Conservation (phyloP, 2,329 filamentous ascomycete genomes). For the Pseudogymnoascus verrucosus region DNA sequence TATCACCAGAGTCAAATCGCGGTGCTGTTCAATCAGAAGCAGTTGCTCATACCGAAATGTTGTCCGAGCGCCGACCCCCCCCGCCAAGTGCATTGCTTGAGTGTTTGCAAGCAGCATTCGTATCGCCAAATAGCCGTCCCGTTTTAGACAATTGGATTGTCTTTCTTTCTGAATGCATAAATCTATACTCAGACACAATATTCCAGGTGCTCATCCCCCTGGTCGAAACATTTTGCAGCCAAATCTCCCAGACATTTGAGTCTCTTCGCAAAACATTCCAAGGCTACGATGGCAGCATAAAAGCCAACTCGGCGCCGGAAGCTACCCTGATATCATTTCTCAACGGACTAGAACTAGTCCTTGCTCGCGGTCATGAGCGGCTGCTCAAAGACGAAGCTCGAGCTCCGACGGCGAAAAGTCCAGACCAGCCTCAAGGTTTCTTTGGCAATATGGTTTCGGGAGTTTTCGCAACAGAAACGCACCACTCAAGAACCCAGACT, state of each 20-base stretch:
- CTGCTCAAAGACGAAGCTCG: slow-evolving; percentile 68
- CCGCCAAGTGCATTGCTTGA: slow-evolving; percentile 67
- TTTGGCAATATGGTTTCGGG: slow-evolving; percentile 93
- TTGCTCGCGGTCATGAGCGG: slow-evolving; percentile 79
- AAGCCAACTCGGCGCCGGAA: slow-evolving; percentile 46
- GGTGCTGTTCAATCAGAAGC: slow-evolving; percentile 35
- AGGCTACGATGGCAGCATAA: slow-evolving; percentile 26
- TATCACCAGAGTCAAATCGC: slow-evolving; percentile 26
- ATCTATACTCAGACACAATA: slow-evolving; percentile 73
- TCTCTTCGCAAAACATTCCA: slow-evolving; percentile 60
- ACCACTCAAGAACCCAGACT: slow-evolving; percentile 71
- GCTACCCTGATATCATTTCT: slow-evolving; percentile 74
- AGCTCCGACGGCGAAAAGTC: slow-evolving; percentile 61
- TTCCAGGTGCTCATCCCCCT: slow-evolving; percentile 87
- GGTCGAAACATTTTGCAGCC: slow-evolving; percentile 78
- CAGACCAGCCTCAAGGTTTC: slow-evolving; percentile 77
- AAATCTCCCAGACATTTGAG: slow-evolving; percentile 66
- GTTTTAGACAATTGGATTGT: slow-evolving; percentile 88
- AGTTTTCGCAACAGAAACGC: slow-evolving; percentile 72
- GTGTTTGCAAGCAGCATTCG: slow-evolving; percentile 74
- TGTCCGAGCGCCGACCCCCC: slow-evolving; percentile 29
- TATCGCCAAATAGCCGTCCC: slow-evolving; percentile 62
- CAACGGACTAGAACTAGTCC: slow-evolving; percentile 85
- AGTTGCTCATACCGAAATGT: slow-evolving; percentile 35
- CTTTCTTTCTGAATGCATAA: slow-evolving; percentile 75